Evolutionary conservation across 257 asterid species (phyloP).

Genomic region (Echium plantagineum): DNA sequence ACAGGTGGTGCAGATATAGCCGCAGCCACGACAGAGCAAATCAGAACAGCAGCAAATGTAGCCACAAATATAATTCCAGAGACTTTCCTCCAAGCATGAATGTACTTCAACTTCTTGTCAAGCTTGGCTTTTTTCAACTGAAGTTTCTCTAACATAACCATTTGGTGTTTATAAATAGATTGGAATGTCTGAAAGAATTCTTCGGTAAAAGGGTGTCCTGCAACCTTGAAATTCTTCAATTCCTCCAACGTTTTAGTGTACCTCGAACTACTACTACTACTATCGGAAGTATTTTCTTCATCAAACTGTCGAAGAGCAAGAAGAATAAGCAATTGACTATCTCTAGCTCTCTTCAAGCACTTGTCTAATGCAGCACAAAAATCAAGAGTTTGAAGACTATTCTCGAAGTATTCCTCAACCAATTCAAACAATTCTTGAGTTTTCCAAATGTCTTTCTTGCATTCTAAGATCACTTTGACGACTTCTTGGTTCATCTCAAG

Average conservation of each 20-base stretch:
- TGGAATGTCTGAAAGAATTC: slow-evolving; percentile 68
- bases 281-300: slow-evolving; percentile 31
- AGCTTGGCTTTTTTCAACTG: slow-evolving; percentile 64
- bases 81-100: slow-evolving; percentile 77
- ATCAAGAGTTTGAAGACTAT: slow-evolving; percentile 64
- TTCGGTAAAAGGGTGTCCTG: slow-evolving; percentile 75
- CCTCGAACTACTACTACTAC: slow-evolving; percentile 13
- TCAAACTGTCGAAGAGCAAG: slow-evolving; percentile 66
- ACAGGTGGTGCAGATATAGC: slow-evolving; percentile 88
- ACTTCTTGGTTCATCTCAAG: slow-evolving; percentile 85
- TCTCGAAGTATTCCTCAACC: slow-evolving; percentile 76
- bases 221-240: slow-evolving; percentile 51
- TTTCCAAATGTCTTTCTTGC: slow-evolving; percentile 91
- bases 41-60: slow-evolving; percentile 72
- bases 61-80: slow-evolving; percentile 71
- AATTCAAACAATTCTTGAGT: slow-evolving; percentile 68
- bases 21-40: slow-evolving; percentile 94
- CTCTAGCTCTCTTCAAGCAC: slow-evolving; percentile 57
- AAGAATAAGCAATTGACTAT: slow-evolving; percentile 58
- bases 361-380: slow-evolving; percentile 67
- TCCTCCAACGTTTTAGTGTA: slow-evolving; percentile 52
- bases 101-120: slow-evolving; percentile 56
- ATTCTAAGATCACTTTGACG: slow-evolving; percentile 76
- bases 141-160: slow-evolving; percentile 69
- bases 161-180: slow-evolving; percentile 65